Conservation (phyloP, 2,329 filamentous ascomycete genomes). For the Talaromyces atroroseus region DNA sequence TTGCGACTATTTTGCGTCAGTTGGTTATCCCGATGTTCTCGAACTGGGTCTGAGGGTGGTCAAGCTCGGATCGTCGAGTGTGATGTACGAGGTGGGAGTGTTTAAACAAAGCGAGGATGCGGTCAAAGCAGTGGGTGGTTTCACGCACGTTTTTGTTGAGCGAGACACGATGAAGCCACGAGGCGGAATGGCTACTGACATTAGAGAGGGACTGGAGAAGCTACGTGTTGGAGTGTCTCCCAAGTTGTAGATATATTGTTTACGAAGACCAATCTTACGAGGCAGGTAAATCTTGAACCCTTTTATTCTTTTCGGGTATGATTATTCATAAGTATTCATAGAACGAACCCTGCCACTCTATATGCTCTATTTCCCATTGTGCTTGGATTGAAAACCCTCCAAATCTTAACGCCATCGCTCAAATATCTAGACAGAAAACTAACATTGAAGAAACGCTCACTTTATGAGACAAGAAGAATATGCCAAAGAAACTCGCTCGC, state of each 20-base stretch:
- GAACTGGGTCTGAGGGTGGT: constrained; percentile 78
- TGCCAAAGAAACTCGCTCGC: constrained; percentile 6
- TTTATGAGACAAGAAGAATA: no score
- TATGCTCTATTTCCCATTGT: not conserved
- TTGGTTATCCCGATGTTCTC: constrained; percentile 74
- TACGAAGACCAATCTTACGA: not conserved
- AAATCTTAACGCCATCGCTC: constrained; percentile 10
- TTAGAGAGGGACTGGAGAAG: constrained; percentile 52
- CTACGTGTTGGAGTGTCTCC: constrained; percentile 38
- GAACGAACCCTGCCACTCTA: not conserved
- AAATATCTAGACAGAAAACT: constrained; percentile 1
- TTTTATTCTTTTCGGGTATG: not conserved
- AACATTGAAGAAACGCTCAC: constrained; percentile 9
- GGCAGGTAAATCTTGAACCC: not conserved
- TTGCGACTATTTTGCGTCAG: constrained; percentile 76
- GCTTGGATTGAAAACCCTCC: not conserved
- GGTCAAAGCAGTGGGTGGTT: constrained; percentile 79
- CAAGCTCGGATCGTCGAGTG: constrained; percentile 78
- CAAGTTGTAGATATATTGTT: constrained; percentile 22
- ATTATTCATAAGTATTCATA: not conserved
- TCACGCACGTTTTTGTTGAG: constrained; percentile 85
- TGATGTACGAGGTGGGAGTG: constrained; percentile 82
- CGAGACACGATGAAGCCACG: constrained; percentile 64
- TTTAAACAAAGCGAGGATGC: constrained; percentile 69
- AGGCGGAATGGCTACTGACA: constrained; percentile 45